Base-by-base conservation (phyloP, 148 eudicot genomes). In the Rhododendron vialii region DNA sequence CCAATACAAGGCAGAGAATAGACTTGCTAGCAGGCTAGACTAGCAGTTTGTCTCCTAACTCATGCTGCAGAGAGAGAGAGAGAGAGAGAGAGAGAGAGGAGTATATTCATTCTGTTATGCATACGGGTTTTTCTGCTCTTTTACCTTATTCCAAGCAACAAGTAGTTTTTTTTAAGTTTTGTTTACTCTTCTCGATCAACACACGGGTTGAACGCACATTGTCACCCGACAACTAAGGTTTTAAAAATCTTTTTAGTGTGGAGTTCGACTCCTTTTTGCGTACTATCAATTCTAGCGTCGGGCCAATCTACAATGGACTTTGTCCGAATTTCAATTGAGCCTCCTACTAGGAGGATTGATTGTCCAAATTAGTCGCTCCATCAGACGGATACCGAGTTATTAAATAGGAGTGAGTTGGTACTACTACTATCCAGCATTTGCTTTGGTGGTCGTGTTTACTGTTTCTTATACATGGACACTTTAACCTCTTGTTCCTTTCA, bases 381-480 rank as follows among this genome's bases (percentile, higher is more conserved):
- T 53, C 63, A 18, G 7, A 57, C 63, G 24, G 24, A 18, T 18
- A 17, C 7, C 24, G 1, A 18, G 63, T 18, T 17, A 55, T 55
- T 55, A 17, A 17, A 55, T 0, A 14, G 18, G 13, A 51, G 38
- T 51, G 13, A 57, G 10, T 26, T 48, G 6, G 7, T 41, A 3
- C 28, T 41, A 85, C 84, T 85, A 35, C 28, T 3, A 78, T 77
- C 90, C 92, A 89, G 88, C 96, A 93, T 81, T 47, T 89, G 94
- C 93, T 88, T 93, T 73, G 96, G 86, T 90, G 88, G 88, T 89
- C 76, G 94, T n/a, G 33, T 78, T n/a, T 43, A 75, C 79, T 74
- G 78, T 74, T 74, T 15, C 45, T 35, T 17, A 1, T 33, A 75
- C 47, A 3, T 36, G 79, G 11, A 38, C 48, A 75, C 41, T 38